Evolutionary conservation across 1,284 basidiomycete genomes (phyloP).

Genomic region (Spongispora temasekensis): DNA sequence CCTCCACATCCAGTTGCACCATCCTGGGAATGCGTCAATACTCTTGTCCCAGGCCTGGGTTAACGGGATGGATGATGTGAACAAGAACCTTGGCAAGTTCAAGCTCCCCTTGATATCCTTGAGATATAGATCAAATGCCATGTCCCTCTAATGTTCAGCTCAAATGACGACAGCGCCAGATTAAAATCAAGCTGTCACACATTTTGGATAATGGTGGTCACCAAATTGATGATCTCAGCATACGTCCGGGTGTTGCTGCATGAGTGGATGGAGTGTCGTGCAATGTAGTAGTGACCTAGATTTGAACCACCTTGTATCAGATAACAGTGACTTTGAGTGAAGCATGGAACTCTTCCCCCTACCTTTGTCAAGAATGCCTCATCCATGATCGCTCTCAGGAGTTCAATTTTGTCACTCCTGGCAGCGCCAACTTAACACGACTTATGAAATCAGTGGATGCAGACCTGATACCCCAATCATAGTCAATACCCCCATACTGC

Average conservation of each 20-base stretch:
- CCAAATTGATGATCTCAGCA: constrained; percentile 22
- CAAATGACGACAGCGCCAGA: constrained; percentile 36
- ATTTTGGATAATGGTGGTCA: constrained; percentile 24
- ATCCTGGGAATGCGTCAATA: constrained; percentile 19
- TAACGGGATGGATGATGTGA: constrained; percentile 32
- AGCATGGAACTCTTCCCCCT: too few relatives aligned
- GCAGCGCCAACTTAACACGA: neutral
- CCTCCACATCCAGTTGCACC: constrained; percentile 15
- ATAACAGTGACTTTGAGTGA: too few relatives aligned
- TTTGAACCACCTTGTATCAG: too few relatives aligned
- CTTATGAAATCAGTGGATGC: constrained; percentile 68
- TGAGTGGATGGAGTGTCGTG: neutral
- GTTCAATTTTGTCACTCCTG: neutral
- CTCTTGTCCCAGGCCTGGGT: constrained; percentile 24
- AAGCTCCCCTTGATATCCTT: constrained; percentile 24
- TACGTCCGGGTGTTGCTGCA: constrained; percentile 20
- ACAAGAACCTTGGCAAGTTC: constrained; percentile 29
- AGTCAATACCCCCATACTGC: constrained; percentile 37
- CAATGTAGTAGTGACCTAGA: too few relatives aligned
- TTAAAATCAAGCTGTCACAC: constrained; percentile 37
- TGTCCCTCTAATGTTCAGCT: constrained; percentile 30
- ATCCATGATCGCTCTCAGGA: too few relatives aligned
- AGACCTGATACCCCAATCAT: constrained; percentile 53
- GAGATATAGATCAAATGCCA: constrained; percentile 38
- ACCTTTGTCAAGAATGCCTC: too few relatives aligned